Evolutionary conservation across 148 eudicot species (phyloP), one percentile per base, ranked within the genome.

Genomic region (Gaultheria prostrata): DNA sequence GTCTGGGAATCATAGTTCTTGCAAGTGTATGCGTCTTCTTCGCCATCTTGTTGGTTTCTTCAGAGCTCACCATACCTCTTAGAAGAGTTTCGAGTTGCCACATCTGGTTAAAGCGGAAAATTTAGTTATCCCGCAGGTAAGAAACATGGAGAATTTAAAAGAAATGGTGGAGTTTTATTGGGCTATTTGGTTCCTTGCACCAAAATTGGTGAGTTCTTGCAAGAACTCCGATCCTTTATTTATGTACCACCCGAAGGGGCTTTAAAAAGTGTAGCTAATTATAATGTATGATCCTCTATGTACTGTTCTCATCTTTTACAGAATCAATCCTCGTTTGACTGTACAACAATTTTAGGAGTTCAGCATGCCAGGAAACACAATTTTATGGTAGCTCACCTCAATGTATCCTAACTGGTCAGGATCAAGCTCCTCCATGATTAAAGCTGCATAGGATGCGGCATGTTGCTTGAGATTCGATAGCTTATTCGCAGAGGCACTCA

Each of bases 361-460:
- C 14, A 28, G 71, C 71, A 11, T 26, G 32, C 33, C 71, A 11
- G 71, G 33, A 10, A 65, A 32, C 33, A 24, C 15, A 26, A 65
- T 11, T 63, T 26, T 26, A 65, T 12, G 33, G 71, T 6, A 79
- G 61, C 56, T 80, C 78, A 97, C 99, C 95, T 97, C 98, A 53
- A 97, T 92, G 77, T 90, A 97, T 53, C 98, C 99, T 32, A 82
- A 84, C 61, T 93, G 90, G 82, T 93, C 96, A 20, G 99, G 98
- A 83, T 97, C 99, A 43, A 97, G 93, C 90, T 94, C 98, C 84
- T 97, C 98, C 98, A 97, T 97, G 90, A 97, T 95, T 81, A 92
- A 88, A 84, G 96, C 86, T 77, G 99, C 99, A 86, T 95, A 93
- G n/a, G 85, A 82, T 46, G 89, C 83, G 18, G 99, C 96, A 75